Conservation (phyloP, 495 filamentous ascomycete genomes). For the Choiromyces venosus region DNA sequence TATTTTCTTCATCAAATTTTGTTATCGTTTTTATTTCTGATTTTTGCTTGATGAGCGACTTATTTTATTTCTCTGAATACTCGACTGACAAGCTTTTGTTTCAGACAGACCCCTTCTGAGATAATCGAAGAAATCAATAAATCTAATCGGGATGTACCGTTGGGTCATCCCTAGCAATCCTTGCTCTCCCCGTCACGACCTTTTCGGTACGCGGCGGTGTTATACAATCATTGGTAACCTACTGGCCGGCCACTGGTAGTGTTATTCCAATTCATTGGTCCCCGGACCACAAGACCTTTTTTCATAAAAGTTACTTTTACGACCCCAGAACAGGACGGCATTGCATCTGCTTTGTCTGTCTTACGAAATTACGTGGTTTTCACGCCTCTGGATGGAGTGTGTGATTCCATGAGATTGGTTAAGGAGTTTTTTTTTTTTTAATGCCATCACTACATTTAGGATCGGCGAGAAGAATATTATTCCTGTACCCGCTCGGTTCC, state of each 20-base stretch:
- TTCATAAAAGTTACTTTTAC: too few relatives aligned
- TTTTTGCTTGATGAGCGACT: not conserved
- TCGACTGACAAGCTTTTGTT: not conserved
- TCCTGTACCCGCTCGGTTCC: not conserved
- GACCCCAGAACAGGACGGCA: too few relatives aligned
- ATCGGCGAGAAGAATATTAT: not conserved
- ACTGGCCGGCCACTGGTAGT: not conserved
- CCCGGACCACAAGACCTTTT: too few relatives aligned
- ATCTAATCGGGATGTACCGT: not conserved
- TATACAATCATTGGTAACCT: not conserved
- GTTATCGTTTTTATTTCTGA: not conserved
- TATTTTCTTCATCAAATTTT: not conserved
- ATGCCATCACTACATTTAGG: not conserved
- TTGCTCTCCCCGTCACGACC: not conserved
- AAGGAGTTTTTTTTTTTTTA: constrained; percentile 2
- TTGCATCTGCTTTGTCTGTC: not conserved
- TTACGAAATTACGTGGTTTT: not conserved
- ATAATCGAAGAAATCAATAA: too few relatives aligned
- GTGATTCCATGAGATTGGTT: not conserved
- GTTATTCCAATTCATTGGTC: too few relatives aligned
- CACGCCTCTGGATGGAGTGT: too few relatives aligned
- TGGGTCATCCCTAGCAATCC: not conserved
- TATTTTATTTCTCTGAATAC: not conserved
- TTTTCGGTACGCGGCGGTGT: not conserved
- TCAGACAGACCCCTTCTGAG: not conserved